Base-by-base conservation (phyloP, 1,284 basidiomycete genomes). In the Fomitopsis betulina region DNA sequence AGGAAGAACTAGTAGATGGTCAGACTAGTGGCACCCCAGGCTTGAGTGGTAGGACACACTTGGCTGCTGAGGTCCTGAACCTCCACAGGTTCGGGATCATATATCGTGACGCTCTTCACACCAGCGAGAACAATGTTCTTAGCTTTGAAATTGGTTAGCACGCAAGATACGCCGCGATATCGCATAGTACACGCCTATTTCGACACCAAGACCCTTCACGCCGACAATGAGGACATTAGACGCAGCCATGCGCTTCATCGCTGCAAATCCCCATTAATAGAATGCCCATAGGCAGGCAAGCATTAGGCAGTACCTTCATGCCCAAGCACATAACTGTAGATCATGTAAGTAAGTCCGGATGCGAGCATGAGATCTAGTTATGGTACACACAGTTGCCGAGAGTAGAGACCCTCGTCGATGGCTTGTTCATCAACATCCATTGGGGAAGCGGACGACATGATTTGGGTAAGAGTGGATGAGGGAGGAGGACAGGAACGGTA, bases 171-270 rank as follows among this genome's bases (percentile, higher is more conserved):
- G 7, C 23, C 13, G 56, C 27, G 19, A 54, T n/a, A 50, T 50
- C 47, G 53, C 30, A 19, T 52, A 47, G 59, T 73, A 64, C 79
- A 67, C 67, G 92, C 94, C 94, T 69, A 99, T 97, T 76, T 99
- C 97, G 58, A 94, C 94, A 60, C 97, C 97, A 60, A 99, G 79
- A 62, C 97, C 97, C 65, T 91, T 90, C 72, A 96, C 76, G 33
- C 97, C 97, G 47, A 98, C 89, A 65, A 99, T 87, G 62, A 99
- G 86, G 51, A 99, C 92, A 72, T 98, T 97, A 57, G 96, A 98
- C 30, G 85, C 82, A 8, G 97, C 96, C 97, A 99, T 99, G 71
- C 90, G 91, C 82, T 98, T 98, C 97, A 99, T 99, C 49, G 96
- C 96, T 95, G 69, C 27, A 25, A 30, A 47, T 27, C 53, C n/a